These are phyloP conservation scores for Phytophthora palmivora DNA, from an alignment of 352 stramenopile species.

Conservation along the genomic window DNA sequence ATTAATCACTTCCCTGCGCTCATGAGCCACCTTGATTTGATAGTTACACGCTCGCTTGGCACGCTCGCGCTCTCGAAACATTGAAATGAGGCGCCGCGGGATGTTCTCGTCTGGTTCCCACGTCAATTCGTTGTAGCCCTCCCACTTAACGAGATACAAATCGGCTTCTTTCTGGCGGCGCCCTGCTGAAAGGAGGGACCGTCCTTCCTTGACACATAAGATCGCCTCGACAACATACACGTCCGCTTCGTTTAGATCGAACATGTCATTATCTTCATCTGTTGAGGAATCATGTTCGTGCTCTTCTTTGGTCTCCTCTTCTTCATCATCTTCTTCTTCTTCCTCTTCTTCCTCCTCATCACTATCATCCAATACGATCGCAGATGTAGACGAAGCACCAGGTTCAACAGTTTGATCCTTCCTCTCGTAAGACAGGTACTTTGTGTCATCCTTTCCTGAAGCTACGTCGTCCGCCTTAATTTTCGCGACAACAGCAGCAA, in stretches of 20 bases:
- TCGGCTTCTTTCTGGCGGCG: slow-evolving; percentile 61
- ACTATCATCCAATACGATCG: slow-evolving; percentile 66
- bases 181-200: slow-evolving; percentile 42
- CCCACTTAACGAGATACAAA: slow-evolving; percentile 83
- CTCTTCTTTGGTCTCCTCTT: slow-evolving; percentile 36
- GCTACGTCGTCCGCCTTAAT: slow-evolving; percentile 39
- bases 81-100: slow-evolving; percentile 61
- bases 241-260: slow-evolving; percentile 79
- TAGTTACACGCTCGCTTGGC: slow-evolving; percentile 57
- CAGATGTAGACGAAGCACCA: slow-evolving; percentile 49
- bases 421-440: slow-evolving; percentile 45
- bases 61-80: slow-evolving; percentile 61
- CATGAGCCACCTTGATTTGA: slow-evolving; percentile 60
- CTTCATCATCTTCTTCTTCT: slow-evolving; percentile 38
- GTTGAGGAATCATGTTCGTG: slow-evolving; percentile 59
- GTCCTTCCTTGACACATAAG: slow-evolving; percentile 68
- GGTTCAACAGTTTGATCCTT: slow-evolving; percentile 10
- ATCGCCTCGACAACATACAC: slow-evolving; percentile 80
- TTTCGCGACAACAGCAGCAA: slow-evolving; percentile 38
- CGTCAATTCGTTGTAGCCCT: slow-evolving; percentile 80
- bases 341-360: slow-evolving; percentile 48
- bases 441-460: slow-evolving; percentile 13
- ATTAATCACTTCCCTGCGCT: slow-evolving; percentile 67
- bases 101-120: slow-evolving; percentile 82
- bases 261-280: slow-evolving; percentile 68